Conservation (phyloP, 768 basidiomycete species). For the Pulveroboletus sp. region DNA sequence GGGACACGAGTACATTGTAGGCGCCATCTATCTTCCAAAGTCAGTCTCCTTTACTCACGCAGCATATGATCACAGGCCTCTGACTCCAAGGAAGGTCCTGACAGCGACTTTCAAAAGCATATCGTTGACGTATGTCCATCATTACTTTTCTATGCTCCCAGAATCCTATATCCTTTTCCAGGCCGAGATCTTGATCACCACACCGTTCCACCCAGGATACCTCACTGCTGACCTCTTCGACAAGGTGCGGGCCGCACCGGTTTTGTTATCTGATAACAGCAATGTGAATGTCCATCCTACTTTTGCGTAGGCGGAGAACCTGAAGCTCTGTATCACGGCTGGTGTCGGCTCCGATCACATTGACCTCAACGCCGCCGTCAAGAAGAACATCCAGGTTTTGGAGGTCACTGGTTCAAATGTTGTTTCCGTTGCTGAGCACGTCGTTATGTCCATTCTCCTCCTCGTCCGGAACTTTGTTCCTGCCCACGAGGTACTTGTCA, state of each 20-base stretch:
- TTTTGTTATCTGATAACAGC: slow-evolving; percentile 1
- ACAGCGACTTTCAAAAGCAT: slow-evolving; percentile 80
- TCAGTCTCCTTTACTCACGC: slow-evolving; percentile 1
- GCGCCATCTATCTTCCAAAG: slow-evolving; percentile 13
- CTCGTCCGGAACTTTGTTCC: slow-evolving; percentile 89
- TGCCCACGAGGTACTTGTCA: slow-evolving; percentile 64
- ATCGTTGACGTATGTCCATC: slow-evolving; percentile 60
- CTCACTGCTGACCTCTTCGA: slow-evolving; percentile 68
- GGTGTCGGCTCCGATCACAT: slow-evolving; percentile 90
- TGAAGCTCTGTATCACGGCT: slow-evolving; percentile 87
- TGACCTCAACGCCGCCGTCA: slow-evolving; percentile 84
- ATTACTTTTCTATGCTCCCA: slow-evolving; percentile 1
- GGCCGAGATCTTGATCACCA: slow-evolving; percentile 80
- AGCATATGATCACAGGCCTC: slow-evolving; percentile 47
- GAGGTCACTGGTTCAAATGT: slow-evolving; percentile 91
- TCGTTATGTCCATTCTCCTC: slow-evolving; percentile 84
- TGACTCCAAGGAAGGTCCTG: slow-evolving; percentile 77
- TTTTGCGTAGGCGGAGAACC: slow-evolving; percentile 68
- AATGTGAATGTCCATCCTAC: not conserved
- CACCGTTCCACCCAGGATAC: slow-evolving; percentile 85
- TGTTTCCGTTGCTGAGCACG: slow-evolving; percentile 88
- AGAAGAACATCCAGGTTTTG: slow-evolving; percentile 72
- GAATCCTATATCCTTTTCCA: slow-evolving; percentile 27
- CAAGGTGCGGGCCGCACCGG: slow-evolving; percentile 41
- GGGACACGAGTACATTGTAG: slow-evolving; percentile 73